Percentiles rank a stretch among this genome's conserved stretches.
Conservation (phyloP, 1,139 yeast species). For the Pichia kudriavzevii region DNA sequence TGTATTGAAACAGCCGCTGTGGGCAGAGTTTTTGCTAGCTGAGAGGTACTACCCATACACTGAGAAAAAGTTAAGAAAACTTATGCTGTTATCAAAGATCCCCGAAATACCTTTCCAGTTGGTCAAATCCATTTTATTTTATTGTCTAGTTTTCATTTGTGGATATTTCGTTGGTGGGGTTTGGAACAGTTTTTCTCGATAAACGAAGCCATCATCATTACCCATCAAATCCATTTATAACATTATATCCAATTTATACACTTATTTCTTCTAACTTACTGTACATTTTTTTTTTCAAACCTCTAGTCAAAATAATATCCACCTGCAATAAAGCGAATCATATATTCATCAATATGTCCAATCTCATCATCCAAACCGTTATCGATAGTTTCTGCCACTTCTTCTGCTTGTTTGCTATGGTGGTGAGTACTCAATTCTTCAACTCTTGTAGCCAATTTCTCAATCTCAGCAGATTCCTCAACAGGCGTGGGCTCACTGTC, state of each 20-base stretch:
- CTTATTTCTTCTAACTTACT: background rate
- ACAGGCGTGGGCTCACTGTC: constrained; percentile 1
- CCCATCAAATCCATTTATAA: too few relatives aligned
- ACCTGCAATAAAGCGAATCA: constrained; percentile 83
- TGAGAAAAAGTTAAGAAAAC: constrained; percentile 31
- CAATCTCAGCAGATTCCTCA: constrained; percentile 15
- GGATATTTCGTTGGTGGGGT: constrained; percentile 28
- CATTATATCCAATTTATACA: too few relatives aligned
- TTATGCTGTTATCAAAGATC: constrained; percentile 22
- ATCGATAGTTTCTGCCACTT: constrained; percentile 2
- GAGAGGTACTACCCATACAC: constrained; percentile 67
- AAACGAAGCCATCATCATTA: too few relatives aligned
- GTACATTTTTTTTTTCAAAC: constrained; percentile 14
- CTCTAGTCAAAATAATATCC: constrained; percentile 53
- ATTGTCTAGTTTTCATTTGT: constrained; percentile 24
- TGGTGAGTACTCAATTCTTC: constrained; percentile 5
- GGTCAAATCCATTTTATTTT: background rate
- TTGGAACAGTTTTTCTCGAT: too few relatives aligned
- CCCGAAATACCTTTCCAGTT: constrained; percentile 30
- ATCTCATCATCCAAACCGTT: constrained; percentile 57
- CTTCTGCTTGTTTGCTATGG: constrained; percentile 2
- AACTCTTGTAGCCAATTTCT: constrained; percentile 20
- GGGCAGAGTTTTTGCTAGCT: constrained; percentile 52
- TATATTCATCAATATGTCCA: constrained; percentile 93
- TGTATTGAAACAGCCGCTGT: constrained; percentile 56